phyloP scores from a whole-genome alignment of 225 moss, liverwort and hornwort genomes.

The Bryum argenteum region DNA sequence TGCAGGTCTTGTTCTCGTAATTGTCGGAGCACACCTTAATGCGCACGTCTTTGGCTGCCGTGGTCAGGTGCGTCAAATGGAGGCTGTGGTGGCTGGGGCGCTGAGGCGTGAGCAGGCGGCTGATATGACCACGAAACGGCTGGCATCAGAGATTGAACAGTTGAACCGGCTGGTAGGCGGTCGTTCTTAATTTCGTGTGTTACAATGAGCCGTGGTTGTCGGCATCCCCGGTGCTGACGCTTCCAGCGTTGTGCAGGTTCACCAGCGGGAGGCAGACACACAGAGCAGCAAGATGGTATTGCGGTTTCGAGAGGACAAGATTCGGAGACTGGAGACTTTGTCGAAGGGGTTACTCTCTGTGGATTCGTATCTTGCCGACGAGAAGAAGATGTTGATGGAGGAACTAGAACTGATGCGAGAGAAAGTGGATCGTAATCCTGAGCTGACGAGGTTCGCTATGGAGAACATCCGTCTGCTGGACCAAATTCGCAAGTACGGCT shows the following conservation, averaged over 20 bases:
- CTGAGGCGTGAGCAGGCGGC: slow-evolving; percentile 84
- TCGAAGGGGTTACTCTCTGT: slow-evolving; percentile 67
- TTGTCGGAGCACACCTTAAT: neutral
- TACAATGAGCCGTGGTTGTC: neutral
- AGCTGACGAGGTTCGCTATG: slow-evolving; percentile 93
- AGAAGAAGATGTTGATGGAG: slow-evolving; percentile 65
- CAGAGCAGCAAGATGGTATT: slow-evolving; percentile 96
- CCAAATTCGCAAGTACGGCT: slow-evolving; percentile 74
- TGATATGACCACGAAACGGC: slow-evolving; percentile 69
- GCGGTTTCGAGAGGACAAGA: slow-evolving; percentile 91
- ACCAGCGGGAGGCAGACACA: slow-evolving; percentile 89
- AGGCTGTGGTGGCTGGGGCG: slow-evolving; percentile 82
- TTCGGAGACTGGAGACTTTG: slow-evolving; percentile 78
- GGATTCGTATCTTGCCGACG: slow-evolving; percentile 62
- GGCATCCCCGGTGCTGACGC: slow-evolving; percentile 12
- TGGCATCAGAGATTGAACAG: slow-evolving; percentile 83
- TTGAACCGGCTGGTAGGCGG: slow-evolving; percentile 77
- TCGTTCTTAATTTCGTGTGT: neutral
- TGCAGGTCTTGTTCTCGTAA: neutral
- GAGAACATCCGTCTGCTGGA: slow-evolving; percentile 92
- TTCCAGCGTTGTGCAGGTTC: slow-evolving; percentile 57
- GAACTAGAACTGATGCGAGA: slow-evolving; percentile 77
- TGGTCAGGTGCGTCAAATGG: slow-evolving; percentile 68
- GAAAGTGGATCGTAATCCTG: slow-evolving; percentile 88
- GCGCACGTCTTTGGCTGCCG: slow-evolving; percentile 4